phyloP scores from a whole-genome alignment of 192 early-diverging fungal genomes.

The Polychytrium aggregatum region DNA sequence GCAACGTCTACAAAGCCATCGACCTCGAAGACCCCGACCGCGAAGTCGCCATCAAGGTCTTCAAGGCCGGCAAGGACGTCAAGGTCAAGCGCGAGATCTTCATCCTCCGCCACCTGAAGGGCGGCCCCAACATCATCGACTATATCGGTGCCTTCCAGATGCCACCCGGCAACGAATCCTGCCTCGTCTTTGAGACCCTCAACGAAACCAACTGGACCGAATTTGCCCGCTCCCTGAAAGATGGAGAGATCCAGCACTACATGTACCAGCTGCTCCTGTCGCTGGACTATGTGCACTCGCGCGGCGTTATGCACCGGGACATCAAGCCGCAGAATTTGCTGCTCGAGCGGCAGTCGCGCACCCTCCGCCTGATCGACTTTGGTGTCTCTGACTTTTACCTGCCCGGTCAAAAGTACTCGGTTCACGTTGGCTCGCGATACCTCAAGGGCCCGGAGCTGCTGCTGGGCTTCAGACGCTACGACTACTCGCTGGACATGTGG shows the following conservation, averaged over 20 bases:
- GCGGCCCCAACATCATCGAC: constrained; percentile 32
- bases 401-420: constrained; percentile 16
- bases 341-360: constrained; percentile 12
- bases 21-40: neutral
- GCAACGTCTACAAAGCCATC: constrained; percentile 6
- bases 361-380: constrained; percentile 32
- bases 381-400: constrained; percentile 34
- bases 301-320: constrained; percentile 41
- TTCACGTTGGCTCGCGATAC: constrained; percentile 27
- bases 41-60: constrained; percentile 17
- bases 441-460: constrained; percentile 40
- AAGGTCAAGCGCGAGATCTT: constrained; percentile 28
- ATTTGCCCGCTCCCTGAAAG: constrained; percentile 16
- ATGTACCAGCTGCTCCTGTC: constrained; percentile 22
- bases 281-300: constrained; percentile 18
- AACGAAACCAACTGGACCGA: constrained; percentile 24
- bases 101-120: constrained; percentile 21
- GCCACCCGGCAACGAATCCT: too few relatives aligned
- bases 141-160: too few relatives aligned
- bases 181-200: constrained; percentile 12
- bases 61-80: constrained; percentile 16
- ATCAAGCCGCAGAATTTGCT: constrained; percentile 41
- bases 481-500: constrained; percentile 41
- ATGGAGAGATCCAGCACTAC: constrained; percentile 16
- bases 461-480: constrained; percentile 26